Evolutionary conservation across 2,329 filamentous ascomycete genomes (phyloP), one percentile per base, ranked within the genome.

Genomic region (Dactylonectria estremocensis): DNA sequence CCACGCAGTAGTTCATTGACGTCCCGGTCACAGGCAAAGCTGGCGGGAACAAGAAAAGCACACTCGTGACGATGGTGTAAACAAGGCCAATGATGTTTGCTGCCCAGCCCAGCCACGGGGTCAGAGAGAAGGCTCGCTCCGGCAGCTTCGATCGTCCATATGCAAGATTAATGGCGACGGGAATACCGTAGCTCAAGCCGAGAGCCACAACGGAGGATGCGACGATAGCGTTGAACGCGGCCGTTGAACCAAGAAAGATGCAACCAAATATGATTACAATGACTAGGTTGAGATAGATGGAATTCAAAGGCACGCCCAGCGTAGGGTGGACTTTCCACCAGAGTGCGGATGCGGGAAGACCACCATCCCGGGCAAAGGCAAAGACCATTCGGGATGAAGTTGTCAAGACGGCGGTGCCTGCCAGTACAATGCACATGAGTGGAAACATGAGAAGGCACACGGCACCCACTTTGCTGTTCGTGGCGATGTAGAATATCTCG

Each of bases 41-140:
- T 0, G 92, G 91, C 1, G 92, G 92, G 76, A 94, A 93, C 33
- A 93, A 82, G 78, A 94, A 94, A 0, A 94, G 84, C 0, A 94
- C 88, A 0, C 90, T 93, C 0, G 91, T 93, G 5, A 94, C 80
- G 9, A 88, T 79, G 2, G 91, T 89, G 74, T 92, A 94, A 0
- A 82, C 83, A 20, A 94, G 80, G 1, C 91, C 91, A 31, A 77
- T 71, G 7, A 74, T 70, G 45, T 83, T 77, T 2, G 69, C 66
- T 0, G 71, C 76, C 82, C 82, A 83, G 7, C 82, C 82, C 1
- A 82, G 68, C 74, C 76, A 79, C 5, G 57, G 60, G 0, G 77
- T 74, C 8, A 84, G 70, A 22, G 76, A 77, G 69, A 83, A 84
- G 0, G 77, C 76, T 8, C 79, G 64, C 4, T 87, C 84, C 0